A percentile compares a stretch with the other conserved stretches of the same genome.
phyloP scores from a whole-genome alignment of 352 stramenopile genomes.

The Globisporangium canariense region DNA sequence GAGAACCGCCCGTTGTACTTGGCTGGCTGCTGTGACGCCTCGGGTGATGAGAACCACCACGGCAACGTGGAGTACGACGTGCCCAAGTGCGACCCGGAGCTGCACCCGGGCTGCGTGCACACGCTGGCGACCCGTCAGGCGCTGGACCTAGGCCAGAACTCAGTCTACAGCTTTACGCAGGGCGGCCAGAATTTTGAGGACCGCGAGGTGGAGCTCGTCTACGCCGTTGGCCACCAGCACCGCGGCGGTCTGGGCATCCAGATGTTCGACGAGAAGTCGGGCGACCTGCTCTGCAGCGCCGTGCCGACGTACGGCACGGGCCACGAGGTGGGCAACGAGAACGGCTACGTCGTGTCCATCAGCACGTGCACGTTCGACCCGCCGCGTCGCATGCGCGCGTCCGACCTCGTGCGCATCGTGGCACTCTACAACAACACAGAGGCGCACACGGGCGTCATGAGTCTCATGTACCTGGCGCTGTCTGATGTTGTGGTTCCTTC shows the following conservation, averaged over 20 bases:
- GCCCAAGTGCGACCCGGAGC: constrained; percentile 52
- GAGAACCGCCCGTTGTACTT: constrained; percentile 65
- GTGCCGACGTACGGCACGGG: constrained; percentile 63
- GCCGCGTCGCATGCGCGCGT: constrained; percentile 61
- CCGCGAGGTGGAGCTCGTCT: constrained; percentile 75
- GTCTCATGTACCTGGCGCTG: constrained; percentile 72
- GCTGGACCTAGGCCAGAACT: constrained; percentile 37
- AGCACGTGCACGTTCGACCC: constrained; percentile 74
- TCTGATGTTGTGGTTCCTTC: constrained; percentile 40
- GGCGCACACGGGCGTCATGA: constrained; percentile 75
- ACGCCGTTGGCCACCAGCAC: constrained; percentile 78
- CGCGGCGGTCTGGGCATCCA: constrained; percentile 67
- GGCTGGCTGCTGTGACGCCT: constrained; percentile 68
- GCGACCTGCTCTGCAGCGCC: constrained; percentile 64
- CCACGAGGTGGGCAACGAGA: constrained; percentile 55
- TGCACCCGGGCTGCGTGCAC: constrained; percentile 73
- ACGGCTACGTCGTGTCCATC: constrained; percentile 71
- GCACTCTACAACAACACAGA: constrained; percentile 81
- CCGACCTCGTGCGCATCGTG: constrained; percentile 69
- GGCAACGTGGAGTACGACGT: constrained; percentile 83
- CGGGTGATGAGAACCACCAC: constrained; percentile 49
- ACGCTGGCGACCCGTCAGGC: constrained; percentile 67
- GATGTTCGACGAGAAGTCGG: constrained; percentile 65
- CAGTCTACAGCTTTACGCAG: constrained; percentile 18
- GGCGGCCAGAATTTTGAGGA: constrained; percentile 23